Evolutionary conservation across 306 rosid species (phyloP), one percentile per base, ranked within the genome.

Genomic region (Amphicarpaea edgeworthii): DNA sequence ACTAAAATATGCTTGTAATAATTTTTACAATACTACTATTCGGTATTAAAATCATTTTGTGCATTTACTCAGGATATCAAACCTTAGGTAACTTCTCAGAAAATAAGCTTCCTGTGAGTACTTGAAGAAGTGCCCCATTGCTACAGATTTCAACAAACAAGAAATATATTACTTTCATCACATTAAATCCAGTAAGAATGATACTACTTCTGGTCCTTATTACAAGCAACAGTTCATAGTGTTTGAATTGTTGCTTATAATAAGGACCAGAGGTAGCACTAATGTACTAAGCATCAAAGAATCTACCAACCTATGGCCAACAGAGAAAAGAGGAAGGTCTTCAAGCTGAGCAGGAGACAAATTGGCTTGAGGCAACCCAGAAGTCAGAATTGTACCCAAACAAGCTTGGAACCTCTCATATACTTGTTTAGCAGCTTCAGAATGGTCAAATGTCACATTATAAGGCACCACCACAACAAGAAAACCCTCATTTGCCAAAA

Each of bases 361-460:
- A 78, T 86, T 84, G 65, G 84, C 84, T 78, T 84, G 69, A 15
- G 97, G 92, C 83, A 95, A 79, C 40, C 99, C 99, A 79, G 79
- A 83, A 19, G 87, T 74, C 10, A 85, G 84, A 67, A 95, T 57
- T 60, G 88, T 68, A 70, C 88, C 83, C 87, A 92, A 86, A 78
- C 97, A 89, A 66, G 86, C 55, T 26, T 92, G 80, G 81, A 95
- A 92, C 75, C 90, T 85, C 59, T 92, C 96, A 69, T 89, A 89
- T 10, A 92, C 97, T 84, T 92, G 96, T 20, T 82, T 84, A 47
- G 97, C 62, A 78, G 96, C 97, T 73, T 59, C 65, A 64, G 90
- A 59, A 76, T 95, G 99, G 82, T 92, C 92, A 85, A 95, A 95
- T 10, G 97, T 95, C 83, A 92, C 97, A 85, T 87, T 90, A 46